Base-by-base conservation (phyloP, 2,329 filamentous ascomycete species). In the Colletotrichum sp. region DNA sequence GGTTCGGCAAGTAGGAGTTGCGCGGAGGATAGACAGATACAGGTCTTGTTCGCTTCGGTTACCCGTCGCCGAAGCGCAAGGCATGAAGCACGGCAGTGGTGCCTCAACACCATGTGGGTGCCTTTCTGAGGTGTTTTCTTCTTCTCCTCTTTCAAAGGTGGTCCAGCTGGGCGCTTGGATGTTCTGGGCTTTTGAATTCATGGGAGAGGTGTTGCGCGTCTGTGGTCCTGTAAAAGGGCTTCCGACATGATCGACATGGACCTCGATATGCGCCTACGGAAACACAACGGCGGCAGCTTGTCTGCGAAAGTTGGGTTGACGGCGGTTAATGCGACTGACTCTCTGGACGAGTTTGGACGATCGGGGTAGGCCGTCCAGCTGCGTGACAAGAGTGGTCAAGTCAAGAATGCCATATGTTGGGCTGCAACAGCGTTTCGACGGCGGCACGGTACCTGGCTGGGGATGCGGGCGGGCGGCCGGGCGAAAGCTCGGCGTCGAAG, bases 251-350 rank as follows among this genome's bases (percentile, higher is more conserved):
- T 70, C 32, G 67, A 36, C 52, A 55, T 36, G 39, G 39, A 22
- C 52, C 32, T 64, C 2, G 59, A 55, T 16, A 64, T 64, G 68
- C 68, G 59, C 30, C 68, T 57, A 55, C 9, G 8, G 60, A 74
- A 74, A 75, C 70, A 67, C 32, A 26, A n/a, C 39, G 57, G 60
- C 70, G 44, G 26, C 64, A 64, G 34, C 16, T 34, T 62, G 15
- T 57, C 32, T 48, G 26, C 15, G 15, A 65, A 60, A 64, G 63
- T 75, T 68, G 55, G 34, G 73, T 44, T 72, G 73, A 72, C 69
- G 55, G 69, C 69, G 73, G 63, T 34, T 75, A 59, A 24, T 75
- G 69, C 22, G 39, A 68, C 69, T 28, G 22, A 63, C 18, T 69
- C 52, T 69, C 32, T 62, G 30, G 16, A 34, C 9, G 26, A 73